Evolutionary conservation across 202 grass and related monocot genomes (phyloP).

Genomic region (Setaria viridis): DNA sequence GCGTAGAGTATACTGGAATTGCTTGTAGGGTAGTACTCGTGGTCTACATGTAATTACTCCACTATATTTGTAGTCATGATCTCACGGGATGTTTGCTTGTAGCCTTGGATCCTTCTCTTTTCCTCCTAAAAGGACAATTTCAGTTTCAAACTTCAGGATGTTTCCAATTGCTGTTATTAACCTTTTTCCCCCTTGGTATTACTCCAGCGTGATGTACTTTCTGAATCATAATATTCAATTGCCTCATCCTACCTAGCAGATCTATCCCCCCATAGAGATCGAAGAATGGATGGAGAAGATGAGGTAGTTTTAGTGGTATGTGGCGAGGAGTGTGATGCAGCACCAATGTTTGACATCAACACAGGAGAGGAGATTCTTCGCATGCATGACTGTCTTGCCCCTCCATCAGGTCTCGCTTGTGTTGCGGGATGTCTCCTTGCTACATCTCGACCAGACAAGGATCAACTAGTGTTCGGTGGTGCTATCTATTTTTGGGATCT

Average conservation of each 20-base stretch:
- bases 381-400: slow-evolving; percentile 20
- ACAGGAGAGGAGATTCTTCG: slow-evolving; percentile 35
- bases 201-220: not conserved
- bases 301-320: slow-evolving; percentile 34
- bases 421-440: slow-evolving; percentile 12
- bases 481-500: slow-evolving; percentile 44
- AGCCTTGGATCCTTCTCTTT: not conserved
- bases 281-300: not conserved
- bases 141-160: not conserved
- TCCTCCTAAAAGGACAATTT: slow-evolving; percentile 4
- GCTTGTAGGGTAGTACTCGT: too few species aligned
- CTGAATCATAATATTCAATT: not conserved
- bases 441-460: not conserved
- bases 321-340: not conserved
- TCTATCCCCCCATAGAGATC: not conserved
- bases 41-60: too few species aligned
- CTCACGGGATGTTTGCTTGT: not conserved
- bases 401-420: slow-evolving; percentile 23
- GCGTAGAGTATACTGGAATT: too few species aligned
- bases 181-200: not conserved
- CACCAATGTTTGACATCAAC: slow-evolving; percentile 34
- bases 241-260: not conserved
- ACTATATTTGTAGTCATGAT: not conserved
- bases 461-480: slow-evolving; percentile 8
- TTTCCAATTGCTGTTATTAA: not conserved